These are phyloP conservation scores for Rubia balearica DNA, from an alignment of 305 asterid genomes.

Conservation along the genomic window DNA sequence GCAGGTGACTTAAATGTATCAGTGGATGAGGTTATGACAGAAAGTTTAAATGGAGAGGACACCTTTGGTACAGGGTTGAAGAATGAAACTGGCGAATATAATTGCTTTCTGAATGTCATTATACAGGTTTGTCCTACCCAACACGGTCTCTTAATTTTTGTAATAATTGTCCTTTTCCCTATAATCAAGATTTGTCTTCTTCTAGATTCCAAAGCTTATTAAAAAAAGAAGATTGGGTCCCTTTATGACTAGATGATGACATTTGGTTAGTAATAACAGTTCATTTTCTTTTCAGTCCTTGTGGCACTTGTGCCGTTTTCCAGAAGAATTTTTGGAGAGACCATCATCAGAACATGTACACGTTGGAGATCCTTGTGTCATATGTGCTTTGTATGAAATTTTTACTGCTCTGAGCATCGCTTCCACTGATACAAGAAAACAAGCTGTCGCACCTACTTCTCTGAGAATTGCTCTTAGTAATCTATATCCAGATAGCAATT, in stretches of 20 bases:
- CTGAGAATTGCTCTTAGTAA: constrained; percentile 87
- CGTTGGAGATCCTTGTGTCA: constrained; percentile 93
- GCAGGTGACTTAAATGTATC: constrained; percentile 27
- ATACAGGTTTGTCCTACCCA: constrained; percentile 62
- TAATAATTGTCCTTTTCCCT: constrained; percentile 13
- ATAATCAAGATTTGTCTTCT: background rate
- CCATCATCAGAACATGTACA: constrained; percentile 68
- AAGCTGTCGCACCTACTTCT: constrained; percentile 85
- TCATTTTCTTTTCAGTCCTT: constrained; percentile 51
- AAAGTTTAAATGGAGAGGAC: constrained; percentile 38
- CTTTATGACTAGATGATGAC: constrained; percentile 16
- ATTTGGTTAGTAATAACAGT: constrained; percentile 15
- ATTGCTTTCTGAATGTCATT: constrained; percentile 90
- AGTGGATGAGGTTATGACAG: constrained; percentile 30
- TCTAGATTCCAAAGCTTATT: too few relatives aligned
- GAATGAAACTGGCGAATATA: constrained; percentile 90
- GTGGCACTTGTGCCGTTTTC: constrained; percentile 83
- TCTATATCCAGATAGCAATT: constrained; percentile 75
- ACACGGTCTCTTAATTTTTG: constrained; percentile 9
- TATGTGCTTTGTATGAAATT: constrained; percentile 75
- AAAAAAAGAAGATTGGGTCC: background rate
- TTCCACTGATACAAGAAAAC: constrained; percentile 44
- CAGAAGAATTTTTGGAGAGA: constrained; percentile 71
- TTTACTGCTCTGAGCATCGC: constrained; percentile 64
- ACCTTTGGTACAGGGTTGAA: constrained; percentile 72